Evolutionary conservation across 2,329 filamentous ascomycete genomes (phyloP).

Genomic region (Apiospora phragmitis): DNA sequence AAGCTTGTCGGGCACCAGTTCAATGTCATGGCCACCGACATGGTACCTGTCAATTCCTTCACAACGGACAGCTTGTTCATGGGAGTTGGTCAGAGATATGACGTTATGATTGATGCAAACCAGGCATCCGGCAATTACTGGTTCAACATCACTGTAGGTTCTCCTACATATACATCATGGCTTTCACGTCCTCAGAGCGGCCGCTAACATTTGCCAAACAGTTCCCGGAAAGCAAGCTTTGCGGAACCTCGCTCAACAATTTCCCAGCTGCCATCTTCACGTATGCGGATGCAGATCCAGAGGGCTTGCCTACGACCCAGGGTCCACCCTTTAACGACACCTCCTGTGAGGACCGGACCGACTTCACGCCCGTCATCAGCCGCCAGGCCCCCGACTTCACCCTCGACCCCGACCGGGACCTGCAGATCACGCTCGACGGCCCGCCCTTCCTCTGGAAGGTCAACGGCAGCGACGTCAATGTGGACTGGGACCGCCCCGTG

Average conservation of each 20-base stretch:
- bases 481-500: constrained; percentile 31
- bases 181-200: not conserved
- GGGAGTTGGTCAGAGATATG: constrained; percentile 47
- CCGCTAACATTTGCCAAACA: not conserved
- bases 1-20: constrained; percentile 50
- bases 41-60: constrained; percentile 52
- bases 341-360: constrained; percentile 22
- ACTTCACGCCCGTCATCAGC: constrained; percentile 25
- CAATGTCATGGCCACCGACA: constrained; percentile 52
- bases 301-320: constrained; percentile 28
- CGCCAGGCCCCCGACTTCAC: constrained; percentile 27
- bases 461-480: constrained; percentile 20
- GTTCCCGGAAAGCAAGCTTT: constrained; percentile 20
- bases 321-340: constrained; percentile 24
- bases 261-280: constrained; percentile 40
- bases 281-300: constrained; percentile 32
- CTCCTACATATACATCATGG: not conserved
- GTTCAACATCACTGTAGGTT: constrained; percentile 38
- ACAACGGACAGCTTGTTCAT: constrained; percentile 50
- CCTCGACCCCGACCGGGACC: not conserved
- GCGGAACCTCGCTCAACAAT: constrained; percentile 32
- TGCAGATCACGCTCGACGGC: constrained; percentile 8
- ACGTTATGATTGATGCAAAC: constrained; percentile 47
- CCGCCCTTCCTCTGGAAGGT: constrained; percentile 15
- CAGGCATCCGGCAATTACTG: constrained; percentile 40